These are phyloP conservation scores for Lachancea meyersii DNA, from an alignment of 805 yeast genomes.

Conservation along the genomic window DNA sequence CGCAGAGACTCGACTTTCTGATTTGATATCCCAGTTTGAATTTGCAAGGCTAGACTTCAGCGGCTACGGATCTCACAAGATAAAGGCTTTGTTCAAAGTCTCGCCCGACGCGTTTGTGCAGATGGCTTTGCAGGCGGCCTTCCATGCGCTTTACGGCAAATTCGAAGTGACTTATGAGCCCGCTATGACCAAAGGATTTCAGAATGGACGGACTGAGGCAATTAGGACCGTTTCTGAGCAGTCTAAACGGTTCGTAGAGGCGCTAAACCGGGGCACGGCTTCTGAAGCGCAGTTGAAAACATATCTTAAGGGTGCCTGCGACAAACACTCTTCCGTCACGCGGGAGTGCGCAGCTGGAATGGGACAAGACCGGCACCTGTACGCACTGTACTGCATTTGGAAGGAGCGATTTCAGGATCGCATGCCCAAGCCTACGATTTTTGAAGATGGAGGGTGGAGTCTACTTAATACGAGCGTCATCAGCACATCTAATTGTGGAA, in stretches of 20 bases:
- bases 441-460: slow-evolving; percentile 86
- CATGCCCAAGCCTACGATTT: slow-evolving; percentile 57
- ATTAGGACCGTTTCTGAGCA: slow-evolving; percentile 77
- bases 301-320: slow-evolving; percentile 62
- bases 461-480: slow-evolving; percentile 71
- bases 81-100: slow-evolving; percentile 69
- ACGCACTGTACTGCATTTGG: slow-evolving; percentile 85
- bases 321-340: slow-evolving; percentile 61
- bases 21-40: slow-evolving; percentile 83
- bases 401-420: slow-evolving; percentile 36
- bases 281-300: slow-evolving; percentile 51
- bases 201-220: slow-evolving; percentile 92
- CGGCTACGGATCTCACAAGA: slow-evolving; percentile 64
- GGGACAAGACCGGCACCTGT: slow-evolving; percentile 90
- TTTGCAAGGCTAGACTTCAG: slow-evolving; percentile 70
- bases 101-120: slow-evolving; percentile 94
- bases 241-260: slow-evolving; percentile 75
- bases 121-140: slow-evolving; percentile 89
- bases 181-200: slow-evolving; percentile 84
- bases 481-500: slow-evolving; percentile 87
- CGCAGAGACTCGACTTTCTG: slow-evolving; percentile 85
- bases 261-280: slow-evolving; percentile 66
- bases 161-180: slow-evolving; percentile 95
- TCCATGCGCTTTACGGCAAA: slow-evolving; percentile 85
- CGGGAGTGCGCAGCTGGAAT: slow-evolving; percentile 64